A percentile compares a stretch with the other conserved stretches of the same genome.
Conservation (phyloP, 2,329 filamentous ascomycete species). For the Geoglossum cookeanum region DNA sequence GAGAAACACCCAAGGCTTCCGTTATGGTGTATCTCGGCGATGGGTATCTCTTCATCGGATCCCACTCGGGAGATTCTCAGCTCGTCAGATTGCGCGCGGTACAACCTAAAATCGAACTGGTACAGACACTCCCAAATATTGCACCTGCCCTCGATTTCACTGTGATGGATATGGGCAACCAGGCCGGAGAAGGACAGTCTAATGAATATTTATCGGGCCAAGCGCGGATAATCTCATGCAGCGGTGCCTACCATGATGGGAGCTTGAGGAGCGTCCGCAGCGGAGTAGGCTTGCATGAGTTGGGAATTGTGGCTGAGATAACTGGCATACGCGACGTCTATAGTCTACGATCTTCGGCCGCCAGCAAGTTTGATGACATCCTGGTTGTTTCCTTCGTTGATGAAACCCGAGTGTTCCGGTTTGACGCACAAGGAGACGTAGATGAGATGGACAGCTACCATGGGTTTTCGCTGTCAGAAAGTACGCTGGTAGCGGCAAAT, state of each 20-base stretch:
- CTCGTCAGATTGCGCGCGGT: slow-evolving; percentile 39
- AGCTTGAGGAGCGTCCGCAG: slow-evolving; percentile 79
- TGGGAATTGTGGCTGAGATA: slow-evolving; percentile 66
- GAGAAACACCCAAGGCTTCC: slow-evolving; percentile 54
- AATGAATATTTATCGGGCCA: slow-evolving; percentile 93
- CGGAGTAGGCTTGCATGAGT: slow-evolving; percentile 78
- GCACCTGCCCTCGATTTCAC: slow-evolving; percentile 85
- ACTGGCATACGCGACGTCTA: slow-evolving; percentile 55
- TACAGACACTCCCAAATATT: slow-evolving; percentile 68
- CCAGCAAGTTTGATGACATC: slow-evolving; percentile 39
- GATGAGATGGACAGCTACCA: slow-evolving; percentile 69
- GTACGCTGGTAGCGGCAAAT: slow-evolving; percentile 53
- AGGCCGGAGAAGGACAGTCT: slow-evolving; percentile 56
- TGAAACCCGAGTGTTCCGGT: slow-evolving; percentile 68
- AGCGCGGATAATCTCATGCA: slow-evolving; percentile 80
- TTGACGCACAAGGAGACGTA: slow-evolving; percentile 54
- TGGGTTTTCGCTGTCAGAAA: slow-evolving; percentile 47
- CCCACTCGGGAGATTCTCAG: slow-evolving; percentile 84
- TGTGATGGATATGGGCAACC: slow-evolving; percentile 87
- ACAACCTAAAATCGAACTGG: slow-evolving; percentile 40
- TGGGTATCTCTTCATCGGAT: slow-evolving; percentile 66
- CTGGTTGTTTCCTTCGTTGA: slow-evolving; percentile 64
- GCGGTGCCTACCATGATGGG: slow-evolving; percentile 75
- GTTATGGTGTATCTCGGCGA: slow-evolving; percentile 59
- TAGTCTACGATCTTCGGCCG: slow-evolving; percentile 36